A percentile compares a stretch with the other conserved stretches of the same genome.
These are phyloP conservation scores for Schwanniomyces etchellsii DNA, from an alignment of 1,139 yeast genomes.

Conservation along the genomic window DNA sequence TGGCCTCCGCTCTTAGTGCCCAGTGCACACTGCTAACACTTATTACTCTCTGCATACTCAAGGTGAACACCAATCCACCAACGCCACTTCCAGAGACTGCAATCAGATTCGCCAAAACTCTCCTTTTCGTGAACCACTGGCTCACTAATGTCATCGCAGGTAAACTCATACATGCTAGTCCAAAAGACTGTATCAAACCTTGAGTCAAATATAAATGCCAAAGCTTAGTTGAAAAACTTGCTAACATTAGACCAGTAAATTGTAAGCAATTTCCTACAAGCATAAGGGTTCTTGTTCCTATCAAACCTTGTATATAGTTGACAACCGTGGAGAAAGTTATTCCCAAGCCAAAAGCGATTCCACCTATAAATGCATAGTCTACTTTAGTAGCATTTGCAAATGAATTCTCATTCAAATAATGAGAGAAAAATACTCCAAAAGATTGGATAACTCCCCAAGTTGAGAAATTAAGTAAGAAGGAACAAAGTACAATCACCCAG, in stretches of 20 bases:
- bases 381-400: conserved; percentile 36
- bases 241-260: conserved; percentile 46
- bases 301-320: conserved; percentile 30
- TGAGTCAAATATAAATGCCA: conserved; percentile 52
- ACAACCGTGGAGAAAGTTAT: conserved; percentile 32
- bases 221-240: conserved; percentile 44
- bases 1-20: conserved; percentile 34
- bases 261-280: conserved; percentile 43
- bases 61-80: conserved; percentile 51
- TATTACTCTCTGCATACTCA: conserved; percentile 33
- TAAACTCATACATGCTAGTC: conserved; percentile 40
- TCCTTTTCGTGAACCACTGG: conserved; percentile 51
- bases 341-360: conserved; percentile 36
- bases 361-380: conserved; percentile 38
- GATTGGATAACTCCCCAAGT: conserved; percentile 54
- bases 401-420: conserved; percentile 30
- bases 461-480: conserved; percentile 35
- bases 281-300: conserved; percentile 35
- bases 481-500: conserved; percentile 39
- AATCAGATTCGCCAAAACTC: conserved; percentile 55
- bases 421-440: conserved; percentile 47
- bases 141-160: conserved; percentile 38
- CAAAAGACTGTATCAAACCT: conserved; percentile 47
- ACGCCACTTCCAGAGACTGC: conserved; percentile 57
- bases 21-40: conserved; percentile 21